Conservation (phyloP, 2,329 filamentous ascomycete genomes). For the Pyricularia grisea region DNA sequence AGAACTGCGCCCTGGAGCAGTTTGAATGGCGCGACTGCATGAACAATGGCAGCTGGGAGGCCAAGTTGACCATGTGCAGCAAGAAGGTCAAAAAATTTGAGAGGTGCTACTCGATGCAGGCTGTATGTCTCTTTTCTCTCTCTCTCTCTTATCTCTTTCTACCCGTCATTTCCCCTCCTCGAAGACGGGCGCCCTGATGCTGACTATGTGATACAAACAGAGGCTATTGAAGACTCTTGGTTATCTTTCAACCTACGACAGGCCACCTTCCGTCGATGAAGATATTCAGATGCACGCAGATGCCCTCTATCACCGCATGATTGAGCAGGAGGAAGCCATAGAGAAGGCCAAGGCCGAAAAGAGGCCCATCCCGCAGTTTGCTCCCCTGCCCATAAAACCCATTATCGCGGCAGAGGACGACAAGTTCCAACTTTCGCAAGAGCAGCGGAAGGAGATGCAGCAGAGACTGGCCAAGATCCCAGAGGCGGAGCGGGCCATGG, state of each 20-base stretch:
- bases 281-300: conserved; percentile 95
- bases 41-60: conserved; percentile 55
- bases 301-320: conserved; percentile 76
- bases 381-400: conserved; percentile 39
- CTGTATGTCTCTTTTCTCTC: conserved; percentile 34
- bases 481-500: conserved; percentile 47
- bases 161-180: too few species aligned
- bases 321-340: conserved; percentile 69
- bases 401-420: conserved; percentile 13
- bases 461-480: conserved; percentile 48
- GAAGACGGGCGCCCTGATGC: not conserved
- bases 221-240: conserved; percentile 86
- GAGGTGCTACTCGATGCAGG: conserved; percentile 82
- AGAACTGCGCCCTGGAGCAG: conserved; percentile 89
- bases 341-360: conserved; percentile 58
- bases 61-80: conserved; percentile 71
- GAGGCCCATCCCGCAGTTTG: conserved; percentile 47
- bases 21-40: conserved; percentile 78
- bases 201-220: conserved; percentile 26
- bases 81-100: conserved; percentile 70
- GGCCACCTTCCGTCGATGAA: conserved; percentile 63
- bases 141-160: conserved; percentile 13
- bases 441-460: conserved; percentile 41
- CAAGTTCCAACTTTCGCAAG: conserved; percentile 26
- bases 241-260: conserved; percentile 63